A percentile compares a stretch with the other conserved stretches of the same genome.
phyloP scores from a whole-genome alignment of 2,329 filamentous ascomycete genomes.

The Colletotrichum caudatum region DNA sequence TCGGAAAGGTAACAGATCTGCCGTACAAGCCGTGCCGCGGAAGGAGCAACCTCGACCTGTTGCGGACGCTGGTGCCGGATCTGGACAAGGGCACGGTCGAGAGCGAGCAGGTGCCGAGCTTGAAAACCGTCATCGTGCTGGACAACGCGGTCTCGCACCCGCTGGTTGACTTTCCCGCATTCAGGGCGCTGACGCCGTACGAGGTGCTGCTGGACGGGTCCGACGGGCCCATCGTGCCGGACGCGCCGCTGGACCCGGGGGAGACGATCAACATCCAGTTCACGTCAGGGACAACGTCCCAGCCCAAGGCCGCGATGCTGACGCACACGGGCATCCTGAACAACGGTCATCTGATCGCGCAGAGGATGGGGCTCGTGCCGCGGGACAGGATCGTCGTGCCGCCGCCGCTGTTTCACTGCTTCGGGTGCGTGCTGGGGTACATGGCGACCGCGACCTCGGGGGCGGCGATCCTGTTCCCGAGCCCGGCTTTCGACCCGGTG shows the following conservation, averaged over 20 bases:
- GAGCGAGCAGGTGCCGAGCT: slow-evolving; percentile 70
- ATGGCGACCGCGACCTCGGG: slow-evolving; percentile 91
- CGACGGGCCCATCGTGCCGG: slow-evolving; percentile 54
- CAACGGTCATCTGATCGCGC: slow-evolving; percentile 87
- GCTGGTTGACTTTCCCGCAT: slow-evolving; percentile 55
- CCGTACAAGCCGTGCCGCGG: slow-evolving; percentile 71
- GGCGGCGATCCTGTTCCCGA: slow-evolving; percentile 84
- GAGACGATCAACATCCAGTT: slow-evolving; percentile 97
- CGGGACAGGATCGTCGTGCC: slow-evolving; percentile 85
- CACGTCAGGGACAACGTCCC: slow-evolving; percentile 92
- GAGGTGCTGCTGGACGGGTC: slow-evolving; percentile 54
- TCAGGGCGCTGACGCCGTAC: slow-evolving; percentile 61
- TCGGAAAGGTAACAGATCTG: slow-evolving; percentile 89
- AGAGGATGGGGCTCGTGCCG: slow-evolving; percentile 83
- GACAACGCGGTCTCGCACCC: slow-evolving; percentile 75
- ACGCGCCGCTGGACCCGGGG: slow-evolving; percentile 62
- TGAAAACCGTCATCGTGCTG: slow-evolving; percentile 79
- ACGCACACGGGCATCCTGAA: slow-evolving; percentile 90
- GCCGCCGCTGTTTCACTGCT: slow-evolving; percentile 90
- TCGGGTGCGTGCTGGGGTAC: slow-evolving; percentile 91
- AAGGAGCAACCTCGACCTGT: slow-evolving; percentile 63
- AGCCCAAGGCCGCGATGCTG: slow-evolving; percentile 92
- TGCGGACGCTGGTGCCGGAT: slow-evolving; percentile 60
- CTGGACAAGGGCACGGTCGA: slow-evolving; percentile 49
- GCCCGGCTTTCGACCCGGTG: slow-evolving; percentile 85